Conservation (phyloP, 2,329 filamentous ascomycete species). For the Venturia asperata region DNA sequence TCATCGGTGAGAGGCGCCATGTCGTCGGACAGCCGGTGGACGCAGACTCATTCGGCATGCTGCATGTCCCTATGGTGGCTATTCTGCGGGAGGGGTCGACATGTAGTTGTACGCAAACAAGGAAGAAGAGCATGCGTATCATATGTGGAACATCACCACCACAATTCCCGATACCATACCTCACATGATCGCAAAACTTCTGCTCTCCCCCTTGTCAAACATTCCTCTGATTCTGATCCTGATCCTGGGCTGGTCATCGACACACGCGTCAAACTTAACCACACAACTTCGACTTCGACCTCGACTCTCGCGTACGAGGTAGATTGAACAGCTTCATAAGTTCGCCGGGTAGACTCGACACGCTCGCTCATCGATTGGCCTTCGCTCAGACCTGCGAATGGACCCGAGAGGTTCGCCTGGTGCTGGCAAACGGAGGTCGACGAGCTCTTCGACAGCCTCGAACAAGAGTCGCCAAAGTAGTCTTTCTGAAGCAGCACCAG, state of each 20-base stretch:
- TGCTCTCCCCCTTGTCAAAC: background rate
- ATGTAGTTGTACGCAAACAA: background rate
- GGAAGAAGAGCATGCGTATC: background rate
- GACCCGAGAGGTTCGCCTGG: slow-evolving; percentile 12
- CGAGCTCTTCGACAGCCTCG: slow-evolving; percentile 1
- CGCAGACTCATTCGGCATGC: background rate
- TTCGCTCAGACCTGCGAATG: background rate
- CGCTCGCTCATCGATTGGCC: background rate
- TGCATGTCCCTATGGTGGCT: background rate
- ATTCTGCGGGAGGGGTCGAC: background rate
- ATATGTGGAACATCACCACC: background rate
- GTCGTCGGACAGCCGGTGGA: background rate
- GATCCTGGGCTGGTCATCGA: background rate
- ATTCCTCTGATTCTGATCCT: background rate
- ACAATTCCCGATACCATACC: background rate
- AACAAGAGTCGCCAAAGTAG: slow-evolving; percentile 15
- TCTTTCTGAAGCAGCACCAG: slow-evolving; percentile 11
- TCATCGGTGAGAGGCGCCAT: slow-evolving; percentile 34
- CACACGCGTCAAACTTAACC: background rate
- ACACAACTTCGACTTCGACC: background rate
- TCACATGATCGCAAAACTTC: background rate
- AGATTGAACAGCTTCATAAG: background rate
- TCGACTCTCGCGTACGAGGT: background rate
- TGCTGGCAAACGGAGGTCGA: slow-evolving; percentile 14
- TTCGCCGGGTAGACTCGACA: background rate